Percentiles rank a stretch among this genome's conserved stretches.
Conservation (phyloP, 2,329 filamentous ascomycete genomes). For the Samsoniella hepiali region DNA sequence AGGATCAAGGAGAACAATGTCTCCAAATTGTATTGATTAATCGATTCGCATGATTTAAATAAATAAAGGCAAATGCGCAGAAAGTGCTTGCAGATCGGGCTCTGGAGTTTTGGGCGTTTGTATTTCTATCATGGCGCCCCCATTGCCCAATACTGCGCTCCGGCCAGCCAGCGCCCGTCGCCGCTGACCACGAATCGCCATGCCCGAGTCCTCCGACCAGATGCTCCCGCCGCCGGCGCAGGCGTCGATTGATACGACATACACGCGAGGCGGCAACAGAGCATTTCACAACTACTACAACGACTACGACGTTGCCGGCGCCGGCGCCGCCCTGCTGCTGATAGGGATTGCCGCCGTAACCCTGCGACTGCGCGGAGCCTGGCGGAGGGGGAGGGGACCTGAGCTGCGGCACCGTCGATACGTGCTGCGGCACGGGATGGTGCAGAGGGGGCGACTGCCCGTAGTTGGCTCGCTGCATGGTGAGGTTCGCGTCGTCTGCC, state of each 20-base stretch:
- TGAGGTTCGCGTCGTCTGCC: constrained; percentile 25
- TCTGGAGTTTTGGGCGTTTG: too few species aligned
- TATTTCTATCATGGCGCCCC: too few species aligned
- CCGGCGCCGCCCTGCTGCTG: constrained; percentile 57
- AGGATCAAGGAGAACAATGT: too few species aligned
- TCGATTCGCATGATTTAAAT: too few species aligned
- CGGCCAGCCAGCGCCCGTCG: too few species aligned
- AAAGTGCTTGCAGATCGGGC: too few species aligned
- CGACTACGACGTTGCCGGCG: constrained; percentile 54
- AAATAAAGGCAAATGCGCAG: too few species aligned
- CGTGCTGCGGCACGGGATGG: constrained; percentile 96
- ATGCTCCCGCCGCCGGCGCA: constrained; percentile 42
- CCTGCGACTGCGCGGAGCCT: constrained; percentile 63
- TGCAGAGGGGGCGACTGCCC: constrained; percentile 90
- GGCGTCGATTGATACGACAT: constrained; percentile 27
- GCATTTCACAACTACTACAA: constrained; percentile 75
- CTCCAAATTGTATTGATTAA: too few species aligned
- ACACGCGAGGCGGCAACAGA: constrained; percentile 60
- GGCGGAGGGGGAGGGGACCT: constrained; percentile 86
- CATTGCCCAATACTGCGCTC: too few species aligned
- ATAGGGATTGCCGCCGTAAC: constrained; percentile 69
- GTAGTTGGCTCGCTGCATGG: constrained; percentile 85
- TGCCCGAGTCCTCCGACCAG: constrained; percentile 30
- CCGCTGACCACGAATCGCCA: not conserved
- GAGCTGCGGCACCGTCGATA: constrained; percentile 95